Evolutionary conservation across 805 yeast genomes (phyloP).

Genomic region (Candida maris): DNA sequence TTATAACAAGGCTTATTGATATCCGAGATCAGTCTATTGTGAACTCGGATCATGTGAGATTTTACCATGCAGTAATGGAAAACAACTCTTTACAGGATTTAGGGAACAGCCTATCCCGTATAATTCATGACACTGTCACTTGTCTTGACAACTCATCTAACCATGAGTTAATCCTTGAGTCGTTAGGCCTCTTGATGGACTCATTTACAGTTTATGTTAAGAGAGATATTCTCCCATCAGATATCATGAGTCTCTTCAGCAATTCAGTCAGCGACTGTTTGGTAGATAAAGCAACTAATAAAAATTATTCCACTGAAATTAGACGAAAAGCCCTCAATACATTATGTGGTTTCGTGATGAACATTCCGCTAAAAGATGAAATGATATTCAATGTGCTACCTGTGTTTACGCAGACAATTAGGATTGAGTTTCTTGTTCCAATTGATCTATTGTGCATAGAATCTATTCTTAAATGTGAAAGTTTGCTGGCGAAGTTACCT

Average conservation of each 20-base stretch:
- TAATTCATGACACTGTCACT: slow-evolving; percentile 18
- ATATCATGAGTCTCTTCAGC: slow-evolving; percentile 3
- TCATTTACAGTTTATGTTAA: slow-evolving; percentile 16
- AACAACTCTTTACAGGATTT: slow-evolving; percentile 31
- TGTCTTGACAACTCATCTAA: slow-evolving; percentile 23
- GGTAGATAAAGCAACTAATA: slow-evolving; percentile 23
- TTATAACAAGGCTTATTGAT: slow-evolving; percentile 16
- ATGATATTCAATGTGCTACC: slow-evolving; percentile 7
- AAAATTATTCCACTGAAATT: slow-evolving; percentile 32
- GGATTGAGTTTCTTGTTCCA: slow-evolving; percentile 27
- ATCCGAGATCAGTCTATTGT: slow-evolving; percentile 21
- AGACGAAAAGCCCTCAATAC: slow-evolving; percentile 27
- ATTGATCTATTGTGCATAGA: slow-evolving; percentile 21
- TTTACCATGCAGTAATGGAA: slow-evolving; percentile 34
- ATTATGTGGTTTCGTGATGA: slow-evolving; percentile 17
- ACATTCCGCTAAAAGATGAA: slow-evolving; percentile 8
- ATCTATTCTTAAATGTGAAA: slow-evolving; percentile 12
- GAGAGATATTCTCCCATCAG: slow-evolving; percentile 7
- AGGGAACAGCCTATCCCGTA: slow-evolving; percentile 25
- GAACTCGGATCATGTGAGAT: slow-evolving; percentile 33
- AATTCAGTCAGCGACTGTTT: slow-evolving; percentile 14
- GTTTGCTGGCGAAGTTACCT: slow-evolving; percentile 6
- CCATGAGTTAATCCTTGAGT: slow-evolving; percentile 32
- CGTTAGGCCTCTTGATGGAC: slow-evolving; percentile 20
- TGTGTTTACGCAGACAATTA: slow-evolving; percentile 23